Evolutionary conservation across 345 rosid genomes (phyloP), one percentile per base, ranked within the genome.

Genomic region (Citrus maxima): DNA sequence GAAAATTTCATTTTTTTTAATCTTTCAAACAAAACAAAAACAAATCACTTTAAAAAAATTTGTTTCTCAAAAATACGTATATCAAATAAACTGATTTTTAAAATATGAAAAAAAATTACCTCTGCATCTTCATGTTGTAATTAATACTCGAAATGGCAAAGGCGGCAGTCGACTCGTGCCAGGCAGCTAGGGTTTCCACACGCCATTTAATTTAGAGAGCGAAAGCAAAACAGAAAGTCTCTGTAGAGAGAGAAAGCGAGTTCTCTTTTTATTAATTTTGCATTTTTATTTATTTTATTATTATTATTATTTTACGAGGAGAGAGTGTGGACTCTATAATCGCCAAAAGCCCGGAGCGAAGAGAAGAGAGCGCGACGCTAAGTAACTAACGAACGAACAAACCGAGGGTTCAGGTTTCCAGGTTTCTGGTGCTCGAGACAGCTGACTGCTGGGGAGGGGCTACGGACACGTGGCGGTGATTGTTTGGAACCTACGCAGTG

Each of bases 161-260:
- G 88, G 86, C 90, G 89, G 93, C 90, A 73, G 87, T 46, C 51
- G 5, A 78, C 67, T 55, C 67, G 79, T 74, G 75, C 85, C 82
- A 90, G 92, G 90, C 87, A 85, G 77, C 85, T 85, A 90, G 93
- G 92, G 88, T 86, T 87, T 79, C 40, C 69, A 66, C 73, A 46
- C 77, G 81, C 79, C 85, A 84, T 83, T 46, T 77, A 42, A 14
- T 30, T 24, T 4, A 42, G 55, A 80, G 73, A 80, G 75, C 18
- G 59, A 27, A 58, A 5, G 1, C 22, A 46, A 30, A 28, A 49
- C 12, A 21, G 19, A 64, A 75, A n/a, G 49, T 40, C 46, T 84
- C 61, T 78, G 72, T 46, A 61, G 21, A 80, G 82, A 76, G 77
- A 35, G 81, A 78, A 56, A 69, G 71, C 4, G 30, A 56, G 40